phyloP scores from a whole-genome alignment of 352 stramenopile genomes.

The Globisporangium uncinulatum region DNA sequence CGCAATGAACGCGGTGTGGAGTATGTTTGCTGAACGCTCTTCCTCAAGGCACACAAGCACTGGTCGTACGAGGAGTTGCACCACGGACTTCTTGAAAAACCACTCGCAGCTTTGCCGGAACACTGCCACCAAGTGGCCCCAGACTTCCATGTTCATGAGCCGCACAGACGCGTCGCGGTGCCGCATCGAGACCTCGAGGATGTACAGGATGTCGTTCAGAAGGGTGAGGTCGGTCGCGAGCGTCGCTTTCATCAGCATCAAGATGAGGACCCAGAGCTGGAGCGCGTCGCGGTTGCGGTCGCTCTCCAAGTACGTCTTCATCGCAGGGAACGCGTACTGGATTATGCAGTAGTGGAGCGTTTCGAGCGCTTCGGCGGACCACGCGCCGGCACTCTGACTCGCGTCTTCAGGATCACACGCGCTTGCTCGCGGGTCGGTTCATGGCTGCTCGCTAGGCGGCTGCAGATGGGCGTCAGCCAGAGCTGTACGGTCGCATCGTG shows the following conservation, averaged over 20 bases:
- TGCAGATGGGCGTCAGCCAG: slow-evolving; percentile 46
- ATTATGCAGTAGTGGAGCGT: slow-evolving; percentile 32
- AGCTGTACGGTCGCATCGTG: slow-evolving; percentile 26
- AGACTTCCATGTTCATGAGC: slow-evolving; percentile 47
- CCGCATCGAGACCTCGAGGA: slow-evolving; percentile 46
- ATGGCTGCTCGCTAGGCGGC: slow-evolving; percentile 49
- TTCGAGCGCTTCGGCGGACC: slow-evolving; percentile 23
- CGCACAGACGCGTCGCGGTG: slow-evolving; percentile 38
- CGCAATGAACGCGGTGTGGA: slow-evolving; percentile 39
- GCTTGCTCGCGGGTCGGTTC: slow-evolving; percentile 37
- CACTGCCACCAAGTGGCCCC: slow-evolving; percentile 37
- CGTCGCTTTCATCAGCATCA: slow-evolving; percentile 35
- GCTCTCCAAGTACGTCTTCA: slow-evolving; percentile 46
- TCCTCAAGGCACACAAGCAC: slow-evolving; percentile 41
- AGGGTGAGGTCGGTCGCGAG: slow-evolving; percentile 35
- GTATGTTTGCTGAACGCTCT: slow-evolving; percentile 40
- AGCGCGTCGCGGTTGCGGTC: slow-evolving; percentile 39
- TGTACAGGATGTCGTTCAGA: slow-evolving; percentile 49
- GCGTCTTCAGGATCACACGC: slow-evolving; percentile 39
- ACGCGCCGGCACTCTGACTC: slow-evolving; percentile 22
- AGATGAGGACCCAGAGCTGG: slow-evolving; percentile 44
- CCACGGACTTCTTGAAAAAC: slow-evolving; percentile 50
- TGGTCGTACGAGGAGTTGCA: slow-evolving; percentile 43
- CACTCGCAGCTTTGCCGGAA: slow-evolving; percentile 43
- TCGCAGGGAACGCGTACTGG: slow-evolving; percentile 48